Evolutionary conservation across 2,329 filamentous ascomycete species (phyloP).

Genomic region (Daldinia eschscholtzii): DNA sequence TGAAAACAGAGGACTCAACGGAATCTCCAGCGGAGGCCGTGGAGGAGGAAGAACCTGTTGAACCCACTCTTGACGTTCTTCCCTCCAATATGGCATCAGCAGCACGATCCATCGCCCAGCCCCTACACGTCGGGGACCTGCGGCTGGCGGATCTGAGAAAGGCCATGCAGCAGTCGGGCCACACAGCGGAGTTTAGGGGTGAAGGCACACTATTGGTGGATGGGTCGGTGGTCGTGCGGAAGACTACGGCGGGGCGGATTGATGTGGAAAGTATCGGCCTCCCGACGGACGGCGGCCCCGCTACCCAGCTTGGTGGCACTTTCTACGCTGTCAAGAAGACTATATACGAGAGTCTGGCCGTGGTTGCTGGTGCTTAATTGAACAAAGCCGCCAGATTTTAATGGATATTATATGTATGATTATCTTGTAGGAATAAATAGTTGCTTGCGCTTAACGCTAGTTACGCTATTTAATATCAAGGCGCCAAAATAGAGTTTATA

Average conservation of each 20-base stretch:
- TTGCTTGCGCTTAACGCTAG: background rate
- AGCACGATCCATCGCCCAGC: slow-evolving; percentile 81
- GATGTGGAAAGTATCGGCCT: slow-evolving; percentile 85
- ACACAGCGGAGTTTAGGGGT: slow-evolving; percentile 91
- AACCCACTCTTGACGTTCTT: slow-evolving; percentile 67
- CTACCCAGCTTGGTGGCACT: slow-evolving; percentile 68
- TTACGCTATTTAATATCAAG: background rate
- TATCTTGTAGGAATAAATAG: slow-evolving; percentile 7
- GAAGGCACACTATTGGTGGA: slow-evolving; percentile 94
- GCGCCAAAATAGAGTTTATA: background rate
- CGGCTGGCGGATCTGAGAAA: slow-evolving; percentile 88
- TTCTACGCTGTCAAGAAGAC: slow-evolving; percentile 90
- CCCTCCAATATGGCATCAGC: slow-evolving; percentile 75
- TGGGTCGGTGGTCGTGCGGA: slow-evolving; percentile 86
- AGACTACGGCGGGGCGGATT: slow-evolving; percentile 86
- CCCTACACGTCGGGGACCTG: slow-evolving; percentile 93
- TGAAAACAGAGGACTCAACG: slow-evolving; percentile 59
- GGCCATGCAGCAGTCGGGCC: slow-evolving; percentile 83
- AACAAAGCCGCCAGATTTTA: background rate
- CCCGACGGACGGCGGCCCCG: slow-evolving; percentile 57
- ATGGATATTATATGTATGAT: slow-evolving; percentile 2
- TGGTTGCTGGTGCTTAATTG: slow-evolving; percentile 78
- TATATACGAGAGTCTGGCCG: slow-evolving; percentile 93
- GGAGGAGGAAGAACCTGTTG: slow-evolving; percentile 47
- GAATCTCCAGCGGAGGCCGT: slow-evolving; percentile 33